Evolutionary conservation across 257 asterid genomes (phyloP).

Genomic region (Voacanga thouarsii): DNA sequence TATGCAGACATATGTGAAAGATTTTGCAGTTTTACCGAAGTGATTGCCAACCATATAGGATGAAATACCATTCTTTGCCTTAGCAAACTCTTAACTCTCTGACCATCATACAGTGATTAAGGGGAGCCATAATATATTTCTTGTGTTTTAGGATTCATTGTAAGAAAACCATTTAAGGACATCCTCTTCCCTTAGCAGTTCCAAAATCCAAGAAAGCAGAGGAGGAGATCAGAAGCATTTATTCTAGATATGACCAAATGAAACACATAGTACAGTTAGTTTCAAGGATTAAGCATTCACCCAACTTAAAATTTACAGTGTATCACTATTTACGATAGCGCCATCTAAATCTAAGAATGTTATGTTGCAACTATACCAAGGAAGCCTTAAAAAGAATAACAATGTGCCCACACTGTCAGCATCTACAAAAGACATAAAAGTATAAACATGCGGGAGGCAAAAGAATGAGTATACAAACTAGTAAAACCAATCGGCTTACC

Average conservation of each 20-base stretch:
- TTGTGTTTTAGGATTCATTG: neutral
- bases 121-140: neutral
- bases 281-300: neutral
- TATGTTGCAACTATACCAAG: neutral
- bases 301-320: neutral
- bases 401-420: neutral
- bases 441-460: neutral
- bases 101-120: neutral
- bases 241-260: neutral
- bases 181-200: neutral
- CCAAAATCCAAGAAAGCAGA: neutral
- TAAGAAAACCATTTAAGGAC: neutral
- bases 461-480: neutral
- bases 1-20: neutral
- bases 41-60: neutral
- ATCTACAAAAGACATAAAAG: neutral
- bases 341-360: neutral
- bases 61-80: neutral
- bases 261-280: neutral
- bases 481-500: conserved; percentile 30
- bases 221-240: neutral
- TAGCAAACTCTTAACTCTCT: neutral
- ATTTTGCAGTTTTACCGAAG: neutral
- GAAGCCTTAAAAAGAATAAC: neutral
- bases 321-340: neutral